Conservation (phyloP, 495 filamentous ascomycete genomes). For the Pseudoneurospora amorphoporcata region DNA sequence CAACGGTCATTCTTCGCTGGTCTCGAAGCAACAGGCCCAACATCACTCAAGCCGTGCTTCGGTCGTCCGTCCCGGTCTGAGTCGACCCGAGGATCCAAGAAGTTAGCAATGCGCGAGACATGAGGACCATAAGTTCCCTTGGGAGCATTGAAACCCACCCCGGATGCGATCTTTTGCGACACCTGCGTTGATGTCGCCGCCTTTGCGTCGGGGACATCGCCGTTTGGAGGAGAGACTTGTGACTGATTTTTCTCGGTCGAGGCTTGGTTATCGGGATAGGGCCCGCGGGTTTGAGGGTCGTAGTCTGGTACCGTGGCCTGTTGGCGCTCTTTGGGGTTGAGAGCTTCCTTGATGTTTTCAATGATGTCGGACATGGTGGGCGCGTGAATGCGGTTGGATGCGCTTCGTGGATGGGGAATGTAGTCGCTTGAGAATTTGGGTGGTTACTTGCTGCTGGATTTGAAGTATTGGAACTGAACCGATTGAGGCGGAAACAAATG, state of each 20-base stretch:
- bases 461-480: not conserved
- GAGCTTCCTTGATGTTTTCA: slow-evolving; percentile 16
- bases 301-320: slow-evolving; percentile 15
- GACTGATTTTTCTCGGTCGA: not conserved
- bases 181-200: not conserved
- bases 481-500: not conserved
- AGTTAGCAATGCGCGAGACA: slow-evolving; percentile 27
- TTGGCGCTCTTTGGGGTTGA: slow-evolving; percentile 17
- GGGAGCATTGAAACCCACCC: slow-evolving; percentile 13
- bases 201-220: not conserved
- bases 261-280: slow-evolving; percentile 11
- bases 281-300: slow-evolving; percentile 11
- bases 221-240: slow-evolving; percentile 1
- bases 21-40: slow-evolving; percentile 1
- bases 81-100: slow-evolving; percentile 32
- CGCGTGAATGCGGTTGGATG: not conserved
- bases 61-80: slow-evolving; percentile 22
- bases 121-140: slow-evolving; percentile 31
- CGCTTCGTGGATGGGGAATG: not conserved
- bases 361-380: slow-evolving; percentile 21
- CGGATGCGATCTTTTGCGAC: slow-evolving; percentile 6
- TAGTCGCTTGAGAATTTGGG: not conserved
- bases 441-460: not conserved
- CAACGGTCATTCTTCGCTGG: not conserved
- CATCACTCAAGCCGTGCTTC: slow-evolving; percentile 5